Base-by-base conservation (phyloP, 139 green algal genomes). In the Picochlorum sp. region DNA sequence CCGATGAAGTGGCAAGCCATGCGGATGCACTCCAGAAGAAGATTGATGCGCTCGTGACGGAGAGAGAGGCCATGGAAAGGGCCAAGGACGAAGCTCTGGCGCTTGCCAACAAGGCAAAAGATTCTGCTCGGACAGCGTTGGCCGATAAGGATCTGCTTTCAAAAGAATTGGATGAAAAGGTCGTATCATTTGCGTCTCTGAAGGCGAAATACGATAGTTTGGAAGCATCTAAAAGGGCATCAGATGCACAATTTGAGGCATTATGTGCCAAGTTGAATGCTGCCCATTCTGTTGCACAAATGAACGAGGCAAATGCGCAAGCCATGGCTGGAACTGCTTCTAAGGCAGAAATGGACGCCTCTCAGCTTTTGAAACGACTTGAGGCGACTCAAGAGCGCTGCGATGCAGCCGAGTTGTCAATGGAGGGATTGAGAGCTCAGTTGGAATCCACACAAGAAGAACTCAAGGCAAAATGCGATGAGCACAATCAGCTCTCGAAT, bases 401-500 rank as follows among this genome's bases (percentile, higher is more conserved):
- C 34, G 62, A 67, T 45, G 57, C 45, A 15, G 64, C 57, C 2
- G 62, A 66, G 10, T 16, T 61, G 2, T 26, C 64, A 3, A 28
- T 30, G 8, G 70, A 61, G 9, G 32, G 28, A 18, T 57, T 76
- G 14, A 60, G 50, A n/a, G n/a, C 23, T 56, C 64, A 72, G 62
- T 30, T 76, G 58, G 56, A 34, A 16, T 44, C 49, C 5, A 18
- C 54, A 23, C 20, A 62, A 37, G 51, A 28, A 21, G 56, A 67
- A 47, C 14, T 21, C 15, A 18, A 21, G 16, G 21, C 61, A 21
- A 66, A 38, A 6, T 21, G 15, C n/a, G n/a, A 14, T 20, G 15
- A 44, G 28, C 61, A 56, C 9, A 44, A 46, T 20, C 14, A 23
- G 15, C 16, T 32, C 10, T 20, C n/a, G 15, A 45, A 30, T 13